Base-by-base conservation (phyloP, 2,329 filamentous ascomycete species). In the Aspergillus pseudotamarii region DNA sequence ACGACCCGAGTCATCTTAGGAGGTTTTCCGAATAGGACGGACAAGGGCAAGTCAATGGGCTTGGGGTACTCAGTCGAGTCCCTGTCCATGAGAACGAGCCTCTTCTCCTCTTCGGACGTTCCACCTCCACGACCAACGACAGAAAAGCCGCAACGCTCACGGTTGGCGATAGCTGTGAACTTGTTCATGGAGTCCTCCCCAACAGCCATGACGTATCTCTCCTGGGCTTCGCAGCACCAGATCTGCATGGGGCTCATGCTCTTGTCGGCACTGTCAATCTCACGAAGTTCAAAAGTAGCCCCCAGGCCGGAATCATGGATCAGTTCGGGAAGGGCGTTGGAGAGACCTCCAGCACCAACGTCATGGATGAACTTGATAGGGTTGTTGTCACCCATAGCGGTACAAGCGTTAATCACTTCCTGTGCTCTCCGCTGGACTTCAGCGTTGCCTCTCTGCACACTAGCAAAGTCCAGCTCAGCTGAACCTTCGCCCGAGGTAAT, bases 321-420 rank as follows among this genome's bases (percentile, higher is more conserved):
- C 55, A 97, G 84, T 76, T 97, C 93, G 10, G 94, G 93, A 19
- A 97, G 83, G 38, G 93, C 94, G 69, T 91, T 91, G 1, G 91
- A 93, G 36, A 94, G 82, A 64, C 95, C 95, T 72, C 95, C 95
- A 57, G 95, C 95, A 66, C 95, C 95, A 53, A 99, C 95, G 75
- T 99, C 95, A 76, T 99, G 95, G 67, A 99, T 98, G 81, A 98
- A 94, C 61, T 92, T 90, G 69, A 99, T 98, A 0, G 95, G 95
- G 75, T 91, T 98, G 67, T 93, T 84, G 4, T 89, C 82, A 19
- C 94, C 94, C 71, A 98, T 86, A 3, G 92, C 90, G 32, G 91
- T 89, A 76, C 95, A 99, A 5, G 93, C 90, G 78, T 98, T 95
- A 79, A 99, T 99, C 68, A 99, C 95, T 87, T 98, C 96, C 80